Base-by-base conservation (phyloP, 2,329 filamentous ascomycete species). In the Colletotrichum liriopes region DNA sequence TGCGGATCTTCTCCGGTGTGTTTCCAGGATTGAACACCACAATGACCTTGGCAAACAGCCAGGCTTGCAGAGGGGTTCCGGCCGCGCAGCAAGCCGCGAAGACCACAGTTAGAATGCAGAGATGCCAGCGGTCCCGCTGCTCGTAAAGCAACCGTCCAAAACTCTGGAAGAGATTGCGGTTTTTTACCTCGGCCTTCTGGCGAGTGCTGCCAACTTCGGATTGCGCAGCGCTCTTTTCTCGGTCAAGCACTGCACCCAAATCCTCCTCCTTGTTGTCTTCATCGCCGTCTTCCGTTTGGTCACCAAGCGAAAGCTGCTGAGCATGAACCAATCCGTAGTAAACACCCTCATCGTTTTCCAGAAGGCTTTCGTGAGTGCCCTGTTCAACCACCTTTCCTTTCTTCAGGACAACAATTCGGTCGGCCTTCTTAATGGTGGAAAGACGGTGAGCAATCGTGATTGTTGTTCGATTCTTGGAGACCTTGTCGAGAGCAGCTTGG, bases 391-490 rank as follows among this genome's bases (percentile, higher is more conserved):
- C 89, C 64, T 86, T 82, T 2, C 94, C 94, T 75, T 92, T 89
- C 60, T 92, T 87, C 65, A 97, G 81, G 0, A 97, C 94, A 9
- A 95, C 85, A 65, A 97, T 97, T 47, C 91, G 89, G 77, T 97
- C 92, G 4, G 94, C 94, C 74, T 93, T 90, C 79, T 91, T 92
- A 77, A 94, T 93, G 0, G 93, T 95, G 0, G 92, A 93, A 3
- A 95, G 84, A 4, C 93, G 86, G 80, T 95, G 92, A 1, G 93
- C 93, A 75, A 95, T 93, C 26, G 92, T 90, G 71, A 95, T 91
- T 0, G 92, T 94, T 0, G 92, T 94, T 16, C 92, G 85, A 65
- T 88, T 87, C 70, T 87, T 80, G 0, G 91, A 91, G 3, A 93
- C 87, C 47, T 86, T 85, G 74, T 91, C 88, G 18, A 93, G 84